phyloP scores from a whole-genome alignment of 2,329 filamentous ascomycete genomes.

The Colletotrichum simmondsii region DNA sequence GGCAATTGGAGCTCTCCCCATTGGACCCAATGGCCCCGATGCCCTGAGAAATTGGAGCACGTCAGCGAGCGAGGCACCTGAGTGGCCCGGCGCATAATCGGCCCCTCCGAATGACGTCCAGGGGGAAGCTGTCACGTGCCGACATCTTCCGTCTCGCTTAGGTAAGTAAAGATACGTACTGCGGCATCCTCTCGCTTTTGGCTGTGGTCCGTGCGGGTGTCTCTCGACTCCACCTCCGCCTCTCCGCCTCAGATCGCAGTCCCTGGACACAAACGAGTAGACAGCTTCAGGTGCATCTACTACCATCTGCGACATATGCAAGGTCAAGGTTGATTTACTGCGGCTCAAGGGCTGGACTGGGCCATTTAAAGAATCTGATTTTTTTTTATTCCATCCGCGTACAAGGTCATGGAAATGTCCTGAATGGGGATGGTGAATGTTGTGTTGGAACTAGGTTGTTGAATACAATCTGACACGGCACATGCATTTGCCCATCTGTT shows the following conservation, averaged over 20 bases:
- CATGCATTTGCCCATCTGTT: neutral
- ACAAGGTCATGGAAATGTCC: neutral
- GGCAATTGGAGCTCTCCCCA: slow-evolving; percentile 16
- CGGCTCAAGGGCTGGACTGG: neutral
- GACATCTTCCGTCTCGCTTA: neutral
- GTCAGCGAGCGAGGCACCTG: neutral
- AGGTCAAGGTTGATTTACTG: neutral
- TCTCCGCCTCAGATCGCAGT: neutral
- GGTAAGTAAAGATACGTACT: neutral
- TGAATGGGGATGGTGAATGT: neutral
- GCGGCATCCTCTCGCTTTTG: neutral
- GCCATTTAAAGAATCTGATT: neutral
- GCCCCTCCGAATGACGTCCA: slow-evolving; percentile 17
- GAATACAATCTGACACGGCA: neutral
- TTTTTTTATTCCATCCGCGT: neutral
- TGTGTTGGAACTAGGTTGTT: neutral
- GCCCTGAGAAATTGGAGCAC: neutral
- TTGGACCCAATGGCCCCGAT: neutral
- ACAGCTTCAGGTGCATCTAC: neutral
- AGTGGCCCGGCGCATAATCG: neutral
- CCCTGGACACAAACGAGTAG: neutral
- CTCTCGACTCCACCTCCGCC: neutral
- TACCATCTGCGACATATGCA: neutral
- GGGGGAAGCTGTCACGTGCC: neutral
- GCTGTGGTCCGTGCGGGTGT: neutral